Evolutionary conservation across 805 yeast species (phyloP), one percentile per base, ranked within the genome.

Genomic region (Aciculoconidium aculeatum): DNA sequence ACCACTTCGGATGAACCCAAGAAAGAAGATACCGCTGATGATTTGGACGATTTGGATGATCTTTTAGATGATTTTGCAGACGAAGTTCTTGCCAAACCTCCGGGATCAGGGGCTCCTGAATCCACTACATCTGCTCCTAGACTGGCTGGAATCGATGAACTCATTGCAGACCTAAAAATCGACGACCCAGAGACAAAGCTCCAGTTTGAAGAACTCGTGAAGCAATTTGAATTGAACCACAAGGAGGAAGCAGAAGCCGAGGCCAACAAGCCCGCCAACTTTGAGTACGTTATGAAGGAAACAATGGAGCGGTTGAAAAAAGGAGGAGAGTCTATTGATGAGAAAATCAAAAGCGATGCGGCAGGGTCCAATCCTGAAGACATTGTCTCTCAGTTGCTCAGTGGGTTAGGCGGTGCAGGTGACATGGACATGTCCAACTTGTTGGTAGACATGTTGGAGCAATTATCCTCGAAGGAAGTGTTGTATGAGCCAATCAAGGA

Each of bases 401-500:
- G 70, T 10, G 70, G 70, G 5, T 53, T 69, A 15, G 71, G 55
- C 3, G 58, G 46, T 2, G 62, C 49, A 9, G 61, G 54, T 1
- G 72, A 68, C 36, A 56, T 80, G 39, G 87, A 80, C 47, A 70
- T 79, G 55, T 63, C 79, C 15, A 72, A 74, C 35, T 57, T 85
- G 27, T 58, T 85, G 36, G 70, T 67, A 11, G 85, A 82, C 20
- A 77, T 90, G 76, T 65, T 90, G 45, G 79, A 76, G 38, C 90
- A 87, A 49, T 68, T 90, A 51, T 74, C 92, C 6, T 75, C 92
- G 4, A 90, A 87, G 48, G 88, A 80, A 34, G 82, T 88, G 12
- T 65, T 90, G 21, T 88, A 84, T 49, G 94, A 81, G 42, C 96
- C 97, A 3, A 69, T 90, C 58, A 81, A 79, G 46, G 95, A 86